Evolutionary conservation across 2,329 filamentous ascomycete genomes (phyloP).

Genomic region (Orbilia javanica): DNA sequence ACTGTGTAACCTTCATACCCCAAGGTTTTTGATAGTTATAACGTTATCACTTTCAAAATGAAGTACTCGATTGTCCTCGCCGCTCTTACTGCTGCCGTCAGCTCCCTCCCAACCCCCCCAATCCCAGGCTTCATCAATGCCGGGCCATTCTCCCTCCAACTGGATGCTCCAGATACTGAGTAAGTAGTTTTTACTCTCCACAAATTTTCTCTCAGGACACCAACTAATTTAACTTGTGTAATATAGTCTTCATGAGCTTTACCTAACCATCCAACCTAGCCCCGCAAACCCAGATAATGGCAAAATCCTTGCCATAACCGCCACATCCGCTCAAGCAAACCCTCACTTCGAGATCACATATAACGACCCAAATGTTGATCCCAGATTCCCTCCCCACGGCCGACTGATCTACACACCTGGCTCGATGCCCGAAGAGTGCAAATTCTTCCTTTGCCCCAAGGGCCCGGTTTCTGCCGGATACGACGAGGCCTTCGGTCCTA

Average conservation of each 20-base stretch:
- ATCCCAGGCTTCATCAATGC: slow-evolving; percentile 40
- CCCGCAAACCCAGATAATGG: slow-evolving; percentile 25
- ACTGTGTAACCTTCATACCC: not conserved
- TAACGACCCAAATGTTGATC: slow-evolving; percentile 25
- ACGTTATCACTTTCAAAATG: slow-evolving; percentile 20
- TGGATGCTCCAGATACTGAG: slow-evolving; percentile 43
- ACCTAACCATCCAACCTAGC: slow-evolving; percentile 30
- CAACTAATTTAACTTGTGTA: not conserved
- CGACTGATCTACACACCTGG: slow-evolving; percentile 46
- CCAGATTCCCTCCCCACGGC: slow-evolving; percentile 25
- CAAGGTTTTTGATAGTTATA: not conserved
- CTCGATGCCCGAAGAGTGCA: slow-evolving; percentile 28
- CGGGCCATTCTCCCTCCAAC: slow-evolving; percentile 47
- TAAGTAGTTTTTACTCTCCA: not conserved
- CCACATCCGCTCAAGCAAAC: slow-evolving; percentile 24
- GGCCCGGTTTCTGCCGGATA: slow-evolving; percentile 33
- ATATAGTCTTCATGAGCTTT: slow-evolving; percentile 27
- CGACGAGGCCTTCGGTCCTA: slow-evolving; percentile 34
- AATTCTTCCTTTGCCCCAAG: slow-evolving; percentile 49
- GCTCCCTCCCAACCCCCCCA: slow-evolving; percentile 36
- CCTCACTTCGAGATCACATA: slow-evolving; percentile 44
- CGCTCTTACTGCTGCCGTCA: slow-evolving; percentile 34
- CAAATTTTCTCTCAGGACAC: not conserved
- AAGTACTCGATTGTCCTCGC: slow-evolving; percentile 44
- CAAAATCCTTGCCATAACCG: slow-evolving; percentile 40